A percentile compares a stretch with the other conserved stretches of the same genome.
phyloP scores from a whole-genome alignment of 1,284 basidiomycete species.

The Afroboletus lepidellus region DNA sequence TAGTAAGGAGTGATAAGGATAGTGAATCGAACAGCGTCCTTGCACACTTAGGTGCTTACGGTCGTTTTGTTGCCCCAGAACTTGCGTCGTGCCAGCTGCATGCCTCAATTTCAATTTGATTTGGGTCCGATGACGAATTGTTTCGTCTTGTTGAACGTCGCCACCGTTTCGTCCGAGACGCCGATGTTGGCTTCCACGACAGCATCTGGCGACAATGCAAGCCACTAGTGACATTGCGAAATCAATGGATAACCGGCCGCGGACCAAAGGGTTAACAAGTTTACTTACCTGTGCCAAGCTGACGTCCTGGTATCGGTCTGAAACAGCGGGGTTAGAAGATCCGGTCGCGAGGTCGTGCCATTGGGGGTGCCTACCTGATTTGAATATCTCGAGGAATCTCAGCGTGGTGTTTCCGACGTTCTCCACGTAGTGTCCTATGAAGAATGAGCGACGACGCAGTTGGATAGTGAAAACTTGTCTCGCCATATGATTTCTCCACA shows the following conservation, averaged over 20 bases:
- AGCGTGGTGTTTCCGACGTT: conserved; percentile 60
- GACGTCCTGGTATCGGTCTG: conserved; percentile 52
- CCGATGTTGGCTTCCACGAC: conserved; percentile 51
- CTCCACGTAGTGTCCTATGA: conserved; percentile 62
- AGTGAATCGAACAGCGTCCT: too few relatives aligned
- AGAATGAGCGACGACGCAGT: not conserved
- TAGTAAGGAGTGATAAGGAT: too few relatives aligned
- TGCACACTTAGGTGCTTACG: not conserved
- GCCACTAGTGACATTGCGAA: conserved; percentile 37
- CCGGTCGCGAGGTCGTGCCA: not conserved
- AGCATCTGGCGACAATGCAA: conserved; percentile 50
- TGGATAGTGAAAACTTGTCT: not conserved
- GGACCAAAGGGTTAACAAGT: conserved; percentile 30
- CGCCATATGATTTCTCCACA: conserved; percentile 46
- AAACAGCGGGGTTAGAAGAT: not conserved
- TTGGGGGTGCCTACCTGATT: conserved; percentile 38
- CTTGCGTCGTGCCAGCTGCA: too few relatives aligned
- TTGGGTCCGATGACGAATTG: conserved; percentile 31
- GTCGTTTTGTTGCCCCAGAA: too few relatives aligned
- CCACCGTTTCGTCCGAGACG: conserved; percentile 42
- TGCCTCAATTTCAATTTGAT: too few relatives aligned
- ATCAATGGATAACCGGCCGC: not conserved
- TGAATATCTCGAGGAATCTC: conserved; percentile 59
- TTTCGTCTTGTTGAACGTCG: conserved; percentile 35
- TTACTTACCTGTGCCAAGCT: conserved; percentile 57